These are phyloP conservation scores for Cichorium intybus DNA, from an alignment of 140 eudicot species.

Conservation along the genomic window DNA sequence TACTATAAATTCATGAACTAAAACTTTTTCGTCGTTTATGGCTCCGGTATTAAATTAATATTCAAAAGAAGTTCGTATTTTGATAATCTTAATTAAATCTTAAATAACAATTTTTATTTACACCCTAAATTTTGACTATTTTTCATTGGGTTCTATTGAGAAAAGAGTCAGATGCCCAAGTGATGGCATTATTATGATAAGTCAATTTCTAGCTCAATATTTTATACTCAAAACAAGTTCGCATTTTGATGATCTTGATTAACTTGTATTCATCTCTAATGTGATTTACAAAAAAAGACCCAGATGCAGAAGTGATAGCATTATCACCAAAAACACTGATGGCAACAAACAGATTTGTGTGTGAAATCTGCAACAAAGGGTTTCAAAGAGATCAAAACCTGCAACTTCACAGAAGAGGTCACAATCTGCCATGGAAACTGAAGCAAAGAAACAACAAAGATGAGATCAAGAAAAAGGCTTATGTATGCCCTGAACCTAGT, in stretches of 20 bases:
- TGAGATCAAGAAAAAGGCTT: slow-evolving; percentile 60
- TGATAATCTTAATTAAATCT: no score
- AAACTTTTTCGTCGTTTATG: no score
- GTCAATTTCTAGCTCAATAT: no score
- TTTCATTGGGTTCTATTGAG: not conserved
- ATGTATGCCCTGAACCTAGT: slow-evolving; percentile 82
- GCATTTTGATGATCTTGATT: slow-evolving; percentile 1
- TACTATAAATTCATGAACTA: no score
- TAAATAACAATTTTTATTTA: no score
- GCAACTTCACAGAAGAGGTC: slow-evolving; percentile 91
- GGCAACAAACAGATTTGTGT: slow-evolving; percentile 84
- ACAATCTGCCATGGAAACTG: slow-evolving; percentile 87
- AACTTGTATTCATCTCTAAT: not conserved
- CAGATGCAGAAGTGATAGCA: slow-evolving; percentile 97
- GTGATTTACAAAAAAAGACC: slow-evolving; percentile 36
- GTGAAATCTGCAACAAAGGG: slow-evolving; percentile 98
- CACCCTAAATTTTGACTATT: not conserved
- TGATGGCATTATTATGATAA: slow-evolving; percentile 65
- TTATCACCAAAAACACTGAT: slow-evolving; percentile 76
- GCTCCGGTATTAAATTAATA: no score
- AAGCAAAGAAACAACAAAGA: slow-evolving; percentile 78
- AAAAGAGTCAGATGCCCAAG: slow-evolving; percentile 90
- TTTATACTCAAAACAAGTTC: not conserved
- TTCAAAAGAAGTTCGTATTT: no score
- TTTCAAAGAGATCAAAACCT: slow-evolving; percentile 92